Percentiles rank a stretch among this genome's conserved stretches.
Conservation (phyloP, 495 filamentous ascomycete species). For the Extremus antarcticus region DNA sequence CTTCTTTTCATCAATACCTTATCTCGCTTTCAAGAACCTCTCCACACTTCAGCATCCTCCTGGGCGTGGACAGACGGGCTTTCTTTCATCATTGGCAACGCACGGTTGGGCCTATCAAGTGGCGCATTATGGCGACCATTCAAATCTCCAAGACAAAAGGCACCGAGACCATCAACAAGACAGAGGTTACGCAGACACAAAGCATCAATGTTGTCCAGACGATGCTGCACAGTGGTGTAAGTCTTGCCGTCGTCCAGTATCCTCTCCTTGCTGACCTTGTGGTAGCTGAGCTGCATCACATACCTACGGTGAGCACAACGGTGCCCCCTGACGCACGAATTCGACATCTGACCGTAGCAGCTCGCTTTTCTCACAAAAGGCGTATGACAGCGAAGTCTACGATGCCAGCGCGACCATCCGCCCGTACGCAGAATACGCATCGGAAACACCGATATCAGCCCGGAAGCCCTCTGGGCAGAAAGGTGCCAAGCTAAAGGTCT, state of each 20-base stretch:
- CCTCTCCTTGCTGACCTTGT: background rate
- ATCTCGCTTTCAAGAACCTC: background rate
- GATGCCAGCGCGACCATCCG: constrained; percentile 8
- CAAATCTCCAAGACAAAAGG: constrained; percentile 13
- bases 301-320: constrained; percentile 20
- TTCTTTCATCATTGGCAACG: too few species aligned
- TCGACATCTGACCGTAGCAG: constrained; percentile 6
- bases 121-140: constrained; percentile 14
- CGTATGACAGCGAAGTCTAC: constrained; percentile 23
- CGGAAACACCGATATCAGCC: constrained; percentile 1
- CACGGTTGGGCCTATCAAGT: too few species aligned
- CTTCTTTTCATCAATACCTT: background rate
- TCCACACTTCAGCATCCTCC: too few species aligned
- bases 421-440: constrained; percentile 25
- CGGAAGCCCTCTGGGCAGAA: constrained; percentile 21
- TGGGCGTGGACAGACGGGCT: too few species aligned
- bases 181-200: constrained; percentile 30
- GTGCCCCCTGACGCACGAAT: background rate
- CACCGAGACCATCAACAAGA: constrained; percentile 6
- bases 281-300: constrained; percentile 22
- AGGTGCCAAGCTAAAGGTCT: constrained; percentile 23
- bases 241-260: constrained; percentile 23
- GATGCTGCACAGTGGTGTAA: constrained; percentile 32
- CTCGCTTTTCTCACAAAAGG: constrained; percentile 21
- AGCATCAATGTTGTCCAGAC: constrained; percentile 42